Evolutionary conservation across 768 basidiomycete genomes (phyloP).

Genomic region (Boletus vermiculosoides): DNA sequence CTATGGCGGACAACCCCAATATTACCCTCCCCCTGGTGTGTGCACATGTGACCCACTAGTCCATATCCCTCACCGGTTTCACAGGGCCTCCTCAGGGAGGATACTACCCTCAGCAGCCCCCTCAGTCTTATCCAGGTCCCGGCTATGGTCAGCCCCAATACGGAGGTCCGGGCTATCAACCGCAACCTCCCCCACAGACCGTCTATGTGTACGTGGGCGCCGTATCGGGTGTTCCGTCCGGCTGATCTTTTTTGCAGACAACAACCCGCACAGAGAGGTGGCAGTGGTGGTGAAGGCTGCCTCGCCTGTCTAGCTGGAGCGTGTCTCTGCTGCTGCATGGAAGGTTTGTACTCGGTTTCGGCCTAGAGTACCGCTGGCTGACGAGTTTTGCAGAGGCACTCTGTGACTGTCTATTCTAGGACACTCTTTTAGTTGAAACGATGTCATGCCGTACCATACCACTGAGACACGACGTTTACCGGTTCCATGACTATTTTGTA

Average conservation of each 20-base stretch:
- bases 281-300: slow-evolving; percentile 36
- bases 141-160: slow-evolving; percentile 34
- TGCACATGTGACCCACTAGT: not conserved
- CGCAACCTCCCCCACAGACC: slow-evolving; percentile 75
- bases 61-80: slow-evolving; percentile 36
- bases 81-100: slow-evolving; percentile 58
- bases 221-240: not conserved
- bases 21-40: slow-evolving; percentile 57
- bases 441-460: slow-evolving; percentile 17
- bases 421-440: slow-evolving; percentile 4
- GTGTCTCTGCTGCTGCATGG: slow-evolving; percentile 51
- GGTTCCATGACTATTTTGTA: slow-evolving; percentile 20
- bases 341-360: slow-evolving; percentile 37
- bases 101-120: slow-evolving; percentile 75
- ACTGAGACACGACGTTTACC: slow-evolving; percentile 9
- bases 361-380: slow-evolving; percentile 30
- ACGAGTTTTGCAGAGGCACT: slow-evolving; percentile 48
- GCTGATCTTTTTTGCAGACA: slow-evolving; percentile 33
- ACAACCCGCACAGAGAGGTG: slow-evolving; percentile 39
- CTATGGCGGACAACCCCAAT: slow-evolving; percentile 54
- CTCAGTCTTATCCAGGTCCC: slow-evolving; percentile 63
- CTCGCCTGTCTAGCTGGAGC: slow-evolving; percentile 49
- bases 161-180: slow-evolving; percentile 41
- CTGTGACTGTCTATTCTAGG: slow-evolving; percentile 67
- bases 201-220: slow-evolving; percentile 67